These are phyloP conservation scores for Letharia lupina DNA, from an alignment of 495 filamentous ascomycete species.

Conservation along the genomic window DNA sequence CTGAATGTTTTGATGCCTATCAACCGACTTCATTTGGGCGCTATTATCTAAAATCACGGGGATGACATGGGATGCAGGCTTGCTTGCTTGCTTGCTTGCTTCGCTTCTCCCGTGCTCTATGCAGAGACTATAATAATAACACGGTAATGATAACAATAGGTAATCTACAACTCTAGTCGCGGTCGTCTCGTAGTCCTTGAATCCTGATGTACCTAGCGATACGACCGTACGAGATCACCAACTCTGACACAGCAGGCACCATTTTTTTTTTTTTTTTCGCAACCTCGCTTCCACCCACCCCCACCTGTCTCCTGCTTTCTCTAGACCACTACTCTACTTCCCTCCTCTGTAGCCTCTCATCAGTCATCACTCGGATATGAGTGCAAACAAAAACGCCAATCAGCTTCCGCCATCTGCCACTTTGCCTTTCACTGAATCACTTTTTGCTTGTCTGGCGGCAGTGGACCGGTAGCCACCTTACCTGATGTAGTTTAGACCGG, in stretches of 20 bases:
- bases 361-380: conserved; percentile 2
- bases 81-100: neutral
- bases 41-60: conserved; percentile 18
- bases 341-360: neutral
- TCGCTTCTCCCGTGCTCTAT: conserved; percentile 9
- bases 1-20: conserved; percentile 8
- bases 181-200: conserved; percentile 11
- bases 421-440: neutral
- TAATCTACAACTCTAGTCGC: conserved; percentile 6
- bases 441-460: conserved; percentile 18
- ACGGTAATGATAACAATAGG: too few species aligned
- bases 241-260: conserved; percentile 12
- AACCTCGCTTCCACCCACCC: conserved; percentile 8
- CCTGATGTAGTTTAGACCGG: conserved; percentile 10
- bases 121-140: neutral
- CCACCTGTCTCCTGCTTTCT: conserved; percentile 12
- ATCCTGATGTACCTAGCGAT: conserved; percentile 7
- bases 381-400: neutral
- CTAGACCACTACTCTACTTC: neutral
- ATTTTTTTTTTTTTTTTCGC: neutral
- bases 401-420: neutral
- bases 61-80: conserved; percentile 1
- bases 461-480: conserved; percentile 12
- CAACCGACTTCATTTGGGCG: conserved; percentile 12
- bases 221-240: neutral